Percentiles rank a stretch among this genome's conserved stretches.
phyloP scores from a whole-genome alignment of 345 rosid genomes.

The Linum trigynum region DNA sequence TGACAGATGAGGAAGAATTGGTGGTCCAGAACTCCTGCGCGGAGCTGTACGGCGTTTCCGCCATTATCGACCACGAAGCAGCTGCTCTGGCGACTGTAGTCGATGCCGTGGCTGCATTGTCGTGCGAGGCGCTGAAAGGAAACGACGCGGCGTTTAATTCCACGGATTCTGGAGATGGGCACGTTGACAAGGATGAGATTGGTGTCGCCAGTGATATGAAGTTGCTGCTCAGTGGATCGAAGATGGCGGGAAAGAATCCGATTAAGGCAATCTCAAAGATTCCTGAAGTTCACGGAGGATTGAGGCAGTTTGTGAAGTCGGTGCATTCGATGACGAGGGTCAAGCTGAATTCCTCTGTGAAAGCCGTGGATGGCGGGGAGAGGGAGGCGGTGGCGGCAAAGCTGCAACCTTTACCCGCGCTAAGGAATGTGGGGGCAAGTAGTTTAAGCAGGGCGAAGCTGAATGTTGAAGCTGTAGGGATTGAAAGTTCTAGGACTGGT shows the following conservation, averaged over 20 bases:
- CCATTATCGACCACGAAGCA: constrained; percentile 46
- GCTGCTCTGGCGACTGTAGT: constrained; percentile 38
- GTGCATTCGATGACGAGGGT: constrained; percentile 45
- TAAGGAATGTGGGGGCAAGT: constrained; percentile 42
- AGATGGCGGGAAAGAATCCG: constrained; percentile 36
- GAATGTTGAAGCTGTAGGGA: constrained; percentile 31
- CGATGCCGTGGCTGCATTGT: constrained; percentile 60
- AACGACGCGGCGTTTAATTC: constrained; percentile 39
- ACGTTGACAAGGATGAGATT: constrained; percentile 48
- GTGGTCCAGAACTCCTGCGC: constrained; percentile 28
- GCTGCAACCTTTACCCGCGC: constrained; percentile 34
- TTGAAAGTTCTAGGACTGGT: constrained; percentile 26
- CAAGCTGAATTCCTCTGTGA: constrained; percentile 41
- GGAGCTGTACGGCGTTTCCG: constrained; percentile 39
- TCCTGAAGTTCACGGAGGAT: constrained; percentile 45
- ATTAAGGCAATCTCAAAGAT: constrained; percentile 35
- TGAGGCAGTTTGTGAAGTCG: constrained; percentile 48
- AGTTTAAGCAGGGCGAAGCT: constrained; percentile 36
- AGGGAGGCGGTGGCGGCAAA: constrained; percentile 23
- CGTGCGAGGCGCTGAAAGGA: constrained; percentile 57
- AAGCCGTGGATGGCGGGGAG: constrained; percentile 22
- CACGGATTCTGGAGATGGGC: constrained; percentile 67
- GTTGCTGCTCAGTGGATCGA: constrained; percentile 64
- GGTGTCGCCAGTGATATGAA: constrained; percentile 64
- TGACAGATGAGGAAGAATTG: constrained; percentile 36